A percentile compares a stretch with the other conserved stretches of the same genome.
These are phyloP conservation scores for Penicillium olsonii DNA, from an alignment of 2,329 filamentous ascomycete species.

Conservation along the genomic window DNA sequence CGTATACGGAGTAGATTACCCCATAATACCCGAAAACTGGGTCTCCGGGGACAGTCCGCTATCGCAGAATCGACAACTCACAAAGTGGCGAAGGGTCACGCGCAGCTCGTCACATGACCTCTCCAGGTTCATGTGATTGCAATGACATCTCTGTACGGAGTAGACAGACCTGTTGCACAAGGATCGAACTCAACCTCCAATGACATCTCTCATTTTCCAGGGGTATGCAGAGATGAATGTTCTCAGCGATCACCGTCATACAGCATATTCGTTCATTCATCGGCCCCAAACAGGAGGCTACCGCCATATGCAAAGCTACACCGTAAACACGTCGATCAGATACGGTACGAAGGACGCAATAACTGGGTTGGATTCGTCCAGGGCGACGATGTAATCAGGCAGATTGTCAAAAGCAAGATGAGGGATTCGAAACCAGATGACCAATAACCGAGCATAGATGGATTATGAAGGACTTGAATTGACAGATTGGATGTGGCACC, in stretches of 20 bases:
- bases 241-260: slow-evolving; percentile 2
- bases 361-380: not conserved
- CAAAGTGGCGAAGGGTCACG: slow-evolving; percentile 10
- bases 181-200: slow-evolving; percentile 5
- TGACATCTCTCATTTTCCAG: not conserved
- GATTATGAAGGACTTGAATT: not conserved
- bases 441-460: not conserved
- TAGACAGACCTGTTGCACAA: not conserved
- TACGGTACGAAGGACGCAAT: too few relatives aligned
- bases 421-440: not conserved
- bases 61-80: slow-evolving; percentile 7
- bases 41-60: too few relatives aligned
- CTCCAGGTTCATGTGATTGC: slow-evolving; percentile 18
- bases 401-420: not conserved
- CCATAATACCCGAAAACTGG: not conserved
- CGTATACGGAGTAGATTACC: too few relatives aligned
- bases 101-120: slow-evolving; percentile 12
- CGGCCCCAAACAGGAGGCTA: not conserved
- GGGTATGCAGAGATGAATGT: not conserved
- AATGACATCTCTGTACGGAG: slow-evolving; percentile 6
- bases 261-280: not conserved
- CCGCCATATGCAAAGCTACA: not conserved
- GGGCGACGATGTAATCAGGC: not conserved
- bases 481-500: slow-evolving; percentile 2
- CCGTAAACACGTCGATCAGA: not conserved